These are phyloP conservation scores for Ceratobasidium papillatum DNA, from an alignment of 1,284 basidiomycete species.

Conservation along the genomic window DNA sequence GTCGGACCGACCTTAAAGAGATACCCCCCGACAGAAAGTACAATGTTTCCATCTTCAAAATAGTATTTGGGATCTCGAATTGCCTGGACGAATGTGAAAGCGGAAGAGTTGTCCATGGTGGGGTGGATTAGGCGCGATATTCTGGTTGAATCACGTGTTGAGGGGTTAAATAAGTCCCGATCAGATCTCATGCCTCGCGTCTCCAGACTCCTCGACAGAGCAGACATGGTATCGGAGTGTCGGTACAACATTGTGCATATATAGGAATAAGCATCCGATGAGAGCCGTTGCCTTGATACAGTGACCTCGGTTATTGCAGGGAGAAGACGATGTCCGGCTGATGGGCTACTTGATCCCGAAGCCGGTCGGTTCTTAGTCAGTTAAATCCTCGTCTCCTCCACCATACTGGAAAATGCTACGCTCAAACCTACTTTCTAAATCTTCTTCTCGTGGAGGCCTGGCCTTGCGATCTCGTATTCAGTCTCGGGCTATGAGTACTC, in stretches of 20 bases:
- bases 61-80: constrained; percentile 18
- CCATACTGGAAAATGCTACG: constrained; percentile 28
- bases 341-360: neutral
- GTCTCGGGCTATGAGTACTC: constrained; percentile 25
- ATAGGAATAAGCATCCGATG: no score
- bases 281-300: no score
- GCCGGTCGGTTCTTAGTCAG: neutral
- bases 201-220: no score
- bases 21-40: neutral
- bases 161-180: no score
- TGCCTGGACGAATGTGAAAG: no score
- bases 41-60: neutral
- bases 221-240: no score
- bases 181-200: no score
- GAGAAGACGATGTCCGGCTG: neutral
- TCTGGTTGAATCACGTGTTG: no score
- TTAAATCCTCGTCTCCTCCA: neutral
- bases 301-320: neutral
- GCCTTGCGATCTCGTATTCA: constrained; percentile 26
- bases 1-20: constrained; percentile 38
- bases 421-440: constrained; percentile 17
- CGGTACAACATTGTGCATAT: no score
- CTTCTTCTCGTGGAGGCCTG: constrained; percentile 20
- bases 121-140: no score
- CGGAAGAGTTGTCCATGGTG: no score